phyloP scores from a whole-genome alignment of 345 rosid species.

The Clarkia xantiana region DNA sequence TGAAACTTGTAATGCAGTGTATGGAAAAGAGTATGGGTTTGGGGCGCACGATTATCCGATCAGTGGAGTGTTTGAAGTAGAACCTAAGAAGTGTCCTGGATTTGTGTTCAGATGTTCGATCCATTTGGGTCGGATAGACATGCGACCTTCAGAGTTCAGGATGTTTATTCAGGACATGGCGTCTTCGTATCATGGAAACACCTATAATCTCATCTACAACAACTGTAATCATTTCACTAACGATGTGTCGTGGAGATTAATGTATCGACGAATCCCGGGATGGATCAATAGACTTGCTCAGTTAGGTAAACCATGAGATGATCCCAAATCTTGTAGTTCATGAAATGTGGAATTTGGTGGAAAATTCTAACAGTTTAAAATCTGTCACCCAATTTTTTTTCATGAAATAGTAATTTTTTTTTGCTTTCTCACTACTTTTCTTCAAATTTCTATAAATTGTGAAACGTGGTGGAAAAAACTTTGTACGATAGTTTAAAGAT shows the following conservation, averaged over 20 bases:
- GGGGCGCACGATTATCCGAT: constrained; percentile 21
- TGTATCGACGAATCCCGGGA: not conserved
- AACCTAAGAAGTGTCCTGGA: constrained; percentile 20
- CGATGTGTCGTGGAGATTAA: not conserved
- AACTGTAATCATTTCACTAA: not conserved
- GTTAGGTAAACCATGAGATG: not conserved
- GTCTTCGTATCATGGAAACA: not conserved
- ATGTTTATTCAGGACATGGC: not conserved
- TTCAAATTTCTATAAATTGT: too few species aligned
- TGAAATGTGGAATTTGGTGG: not conserved
- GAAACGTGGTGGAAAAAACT: too few species aligned
- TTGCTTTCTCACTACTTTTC: too few species aligned
- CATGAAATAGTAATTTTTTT: not conserved
- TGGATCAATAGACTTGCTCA: not conserved
- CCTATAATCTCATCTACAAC: not conserved
- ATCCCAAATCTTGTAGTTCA: not conserved
- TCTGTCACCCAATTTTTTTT: not conserved
- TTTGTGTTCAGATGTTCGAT: constrained; percentile 18
- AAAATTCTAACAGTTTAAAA: not conserved
- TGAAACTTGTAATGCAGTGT: constrained; percentile 6
- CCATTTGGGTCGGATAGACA: not conserved
- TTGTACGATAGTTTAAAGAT: too few species aligned
- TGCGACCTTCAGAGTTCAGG: too few species aligned
- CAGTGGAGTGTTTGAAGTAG: constrained; percentile 14
- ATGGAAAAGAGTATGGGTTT: constrained; percentile 21